A percentile compares a stretch with the other conserved stretches of the same genome.
Conservation (phyloP, 768 basidiomycete species). For the Pilatotrama ljubarskyi region DNA sequence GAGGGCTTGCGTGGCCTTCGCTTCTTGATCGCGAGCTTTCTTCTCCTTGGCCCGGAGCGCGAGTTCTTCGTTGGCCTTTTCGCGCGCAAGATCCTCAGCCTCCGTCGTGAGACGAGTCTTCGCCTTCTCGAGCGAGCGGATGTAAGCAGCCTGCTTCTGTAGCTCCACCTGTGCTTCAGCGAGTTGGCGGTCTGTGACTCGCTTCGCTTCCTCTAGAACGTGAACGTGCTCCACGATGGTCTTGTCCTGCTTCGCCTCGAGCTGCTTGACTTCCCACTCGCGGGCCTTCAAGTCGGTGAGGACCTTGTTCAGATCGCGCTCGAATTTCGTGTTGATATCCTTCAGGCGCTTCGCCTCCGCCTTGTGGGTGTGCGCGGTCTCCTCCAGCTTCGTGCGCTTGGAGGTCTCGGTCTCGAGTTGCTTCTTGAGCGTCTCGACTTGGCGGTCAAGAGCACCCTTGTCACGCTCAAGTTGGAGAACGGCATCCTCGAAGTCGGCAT, state of each 20-base stretch:
- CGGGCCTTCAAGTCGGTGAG: conserved; percentile 77
- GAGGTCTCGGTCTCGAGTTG: conserved; percentile 74
- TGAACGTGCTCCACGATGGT: conserved; percentile 99
- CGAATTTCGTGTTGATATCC: conserved; percentile 68
- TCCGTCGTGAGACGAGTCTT: conserved; percentile 74
- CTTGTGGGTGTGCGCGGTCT: conserved; percentile 59
- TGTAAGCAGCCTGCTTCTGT: conserved; percentile 68
- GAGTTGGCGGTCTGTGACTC: conserved; percentile 89
- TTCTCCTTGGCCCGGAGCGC: conserved; percentile 72
- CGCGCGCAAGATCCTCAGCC: conserved; percentile 77
- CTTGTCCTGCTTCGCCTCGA: conserved; percentile 89
- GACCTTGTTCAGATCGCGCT: conserved; percentile 79
- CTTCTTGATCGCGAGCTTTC: conserved; percentile 59
- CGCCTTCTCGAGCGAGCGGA: conserved; percentile 85
- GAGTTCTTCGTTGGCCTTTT: conserved; percentile 68
- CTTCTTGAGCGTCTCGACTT: conserved; percentile 67
- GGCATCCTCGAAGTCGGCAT: conserved; percentile 85
- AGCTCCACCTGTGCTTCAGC: conserved; percentile 79
- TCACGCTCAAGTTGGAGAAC: conserved; percentile 84
- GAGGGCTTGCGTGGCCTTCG: conserved; percentile 54
- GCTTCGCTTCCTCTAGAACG: conserved; percentile 94
- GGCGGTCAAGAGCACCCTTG: conserved; percentile 68
- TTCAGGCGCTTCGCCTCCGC: conserved; percentile 67
- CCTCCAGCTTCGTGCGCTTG: conserved; percentile 77
- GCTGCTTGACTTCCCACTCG: conserved; percentile 84